These are phyloP conservation scores for Colletotrichum tamarilloi DNA, from an alignment of 2,329 filamentous ascomycete genomes.

Conservation along the genomic window DNA sequence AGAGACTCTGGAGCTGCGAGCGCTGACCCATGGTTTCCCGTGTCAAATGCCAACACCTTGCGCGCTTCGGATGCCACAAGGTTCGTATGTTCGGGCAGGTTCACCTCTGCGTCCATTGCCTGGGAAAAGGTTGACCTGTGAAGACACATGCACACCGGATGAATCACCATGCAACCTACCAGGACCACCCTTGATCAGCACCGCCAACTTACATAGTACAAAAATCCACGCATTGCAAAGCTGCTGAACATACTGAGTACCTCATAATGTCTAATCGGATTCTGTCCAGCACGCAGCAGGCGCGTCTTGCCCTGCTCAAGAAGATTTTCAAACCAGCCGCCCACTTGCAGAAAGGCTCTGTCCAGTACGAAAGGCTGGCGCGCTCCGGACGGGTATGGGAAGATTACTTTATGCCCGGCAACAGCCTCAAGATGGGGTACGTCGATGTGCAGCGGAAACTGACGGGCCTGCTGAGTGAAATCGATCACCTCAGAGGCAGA, in stretches of 20 bases:
- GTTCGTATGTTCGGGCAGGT: not conserved
- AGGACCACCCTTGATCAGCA: not conserved
- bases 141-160: not conserved
- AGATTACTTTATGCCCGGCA: slow-evolving; percentile 37
- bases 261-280: not conserved
- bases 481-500: slow-evolving; percentile 20
- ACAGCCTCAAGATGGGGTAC: slow-evolving; percentile 14
- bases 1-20: not conserved
- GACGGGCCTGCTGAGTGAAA: slow-evolving; percentile 11
- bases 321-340: slow-evolving; percentile 27
- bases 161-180: not conserved
- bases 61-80: not conserved
- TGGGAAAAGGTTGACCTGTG: not conserved
- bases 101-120: not conserved
- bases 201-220: not conserved
- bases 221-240: not conserved
- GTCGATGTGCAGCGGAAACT: slow-evolving; percentile 9
- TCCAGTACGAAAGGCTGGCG: slow-evolving; percentile 36
- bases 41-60: not conserved
- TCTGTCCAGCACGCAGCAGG: slow-evolving; percentile 2
- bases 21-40: not conserved
- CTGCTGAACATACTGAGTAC: not conserved
- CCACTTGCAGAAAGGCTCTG: slow-evolving; percentile 18
- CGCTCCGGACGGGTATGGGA: slow-evolving; percentile 39
- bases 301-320: slow-evolving; percentile 12